Base-by-base conservation (phyloP, 2,329 filamentous ascomycete genomes). In the Alternaria brassicae region DNA sequence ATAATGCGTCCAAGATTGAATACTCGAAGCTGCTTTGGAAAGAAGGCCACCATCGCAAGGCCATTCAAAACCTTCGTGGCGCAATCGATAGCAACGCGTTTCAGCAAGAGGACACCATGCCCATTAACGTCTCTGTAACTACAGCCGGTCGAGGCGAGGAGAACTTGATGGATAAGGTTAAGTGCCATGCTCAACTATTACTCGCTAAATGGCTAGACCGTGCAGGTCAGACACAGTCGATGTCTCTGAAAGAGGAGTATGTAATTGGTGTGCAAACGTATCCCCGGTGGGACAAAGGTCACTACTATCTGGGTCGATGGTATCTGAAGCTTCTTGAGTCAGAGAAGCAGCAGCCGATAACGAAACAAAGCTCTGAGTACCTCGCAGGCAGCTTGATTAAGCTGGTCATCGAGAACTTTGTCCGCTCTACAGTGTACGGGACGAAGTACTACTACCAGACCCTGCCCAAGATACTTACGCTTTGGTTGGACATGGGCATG, bases 401-500 rank as follows among this genome's bases (percentile, higher is more conserved):
- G 72, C 84, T 97, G 15, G 91, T 99, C 34, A 91, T 98, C 65
- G 93, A 97, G 71, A 97, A 96, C 73, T 97, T 96, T 72, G 83
- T 97, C 42, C 88, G 94, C 27, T 96, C 93, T 3, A 85, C 97
- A 42, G 88, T 89, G 27, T 94, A 89, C 67, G 95, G 95, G 30
- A 95, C 92, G 45, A 99, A 98, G 78, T 97, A 98, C 77, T 87
- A 97, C 41, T 96, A 97, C 71, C 93, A 98, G 77, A 97, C 93
- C 0, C 82, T 99, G 32, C 96, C 95, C 0, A 91, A 96, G 62
- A 85, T 97, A 44, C 80, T 99, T 39, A 99, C 95, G 0, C 83
- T 99, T 2, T 99, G 96, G 94, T 83, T 99, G 36, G 94, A 97
- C 70, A 85, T 99, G 62, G 94, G 92, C 6, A 89, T 90, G 36